Percentiles rank a stretch among this genome's conserved stretches.
These are phyloP conservation scores for Eucalyptus brandiana DNA, from an alignment of 345 rosid genomes.

Conservation along the genomic window DNA sequence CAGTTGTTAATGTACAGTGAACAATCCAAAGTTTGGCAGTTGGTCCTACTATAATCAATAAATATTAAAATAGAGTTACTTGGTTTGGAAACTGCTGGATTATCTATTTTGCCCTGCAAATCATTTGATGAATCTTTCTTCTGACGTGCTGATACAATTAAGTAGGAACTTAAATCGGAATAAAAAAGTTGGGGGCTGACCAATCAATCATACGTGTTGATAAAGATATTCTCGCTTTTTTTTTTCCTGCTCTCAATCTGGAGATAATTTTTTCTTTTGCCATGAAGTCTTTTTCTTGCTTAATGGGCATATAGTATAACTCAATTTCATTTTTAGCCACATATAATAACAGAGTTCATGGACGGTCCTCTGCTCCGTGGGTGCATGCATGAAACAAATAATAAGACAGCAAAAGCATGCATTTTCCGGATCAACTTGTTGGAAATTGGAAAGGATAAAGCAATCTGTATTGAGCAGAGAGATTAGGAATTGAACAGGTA, in stretches of 20 bases:
- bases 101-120: not conserved
- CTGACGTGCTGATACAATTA: not conserved
- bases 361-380: not conserved
- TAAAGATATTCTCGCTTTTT: not conserved
- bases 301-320: not conserved
- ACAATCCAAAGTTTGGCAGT: not conserved
- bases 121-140: not conserved
- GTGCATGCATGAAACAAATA: not conserved
- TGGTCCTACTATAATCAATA: not conserved
- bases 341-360: not conserved
- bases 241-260: not conserved
- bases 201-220: not conserved
- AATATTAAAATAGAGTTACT: not conserved
- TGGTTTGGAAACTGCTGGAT: not conserved
- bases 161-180: not conserved
- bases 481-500: not conserved
- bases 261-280: not conserved
- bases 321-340: not conserved
- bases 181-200: not conserved
- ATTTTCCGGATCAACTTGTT: not conserved
- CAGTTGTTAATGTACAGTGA: not conserved
- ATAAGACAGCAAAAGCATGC: not conserved
- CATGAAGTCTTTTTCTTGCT: not conserved
- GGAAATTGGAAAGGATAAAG: not conserved
- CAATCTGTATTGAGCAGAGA: not conserved